These are phyloP conservation scores for Clonostachys rosea DNA, from an alignment of 2,329 filamentous ascomycete genomes.

Conservation along the genomic window DNA sequence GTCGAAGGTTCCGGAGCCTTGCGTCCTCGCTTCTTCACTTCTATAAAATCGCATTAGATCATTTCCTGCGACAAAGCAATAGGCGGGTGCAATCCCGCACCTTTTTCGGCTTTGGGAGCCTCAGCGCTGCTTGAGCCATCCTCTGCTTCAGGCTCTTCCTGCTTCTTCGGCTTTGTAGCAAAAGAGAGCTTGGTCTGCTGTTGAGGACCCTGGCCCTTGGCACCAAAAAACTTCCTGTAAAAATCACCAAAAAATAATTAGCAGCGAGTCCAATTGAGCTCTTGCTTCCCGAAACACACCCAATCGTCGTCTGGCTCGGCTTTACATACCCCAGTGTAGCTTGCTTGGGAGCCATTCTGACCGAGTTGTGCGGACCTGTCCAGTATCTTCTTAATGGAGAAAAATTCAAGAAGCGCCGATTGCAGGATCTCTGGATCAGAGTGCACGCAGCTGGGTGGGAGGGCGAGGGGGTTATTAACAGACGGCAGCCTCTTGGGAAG, in stretches of 20 bases:
- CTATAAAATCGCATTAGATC: constrained; percentile 13
- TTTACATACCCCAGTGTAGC: constrained; percentile 86
- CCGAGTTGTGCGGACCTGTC: background rate
- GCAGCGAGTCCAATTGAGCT: constrained; percentile 3
- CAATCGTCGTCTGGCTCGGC: constrained; percentile 66
- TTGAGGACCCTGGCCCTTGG: constrained; percentile 47
- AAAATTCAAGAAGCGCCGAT: too few relatives aligned
- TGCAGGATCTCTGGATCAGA: too few relatives aligned
- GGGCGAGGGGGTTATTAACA: too few relatives aligned
- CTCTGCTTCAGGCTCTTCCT: constrained; percentile 12
- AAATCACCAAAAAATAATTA: background rate
- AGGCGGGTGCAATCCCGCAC: too few relatives aligned
- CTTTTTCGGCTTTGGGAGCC: too few relatives aligned
- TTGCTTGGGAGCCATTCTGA: constrained; percentile 58
- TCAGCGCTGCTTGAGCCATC: too few relatives aligned
- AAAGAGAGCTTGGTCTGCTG: constrained; percentile 81
- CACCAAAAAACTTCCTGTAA: constrained; percentile 78
- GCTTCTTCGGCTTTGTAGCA: constrained; percentile 27
- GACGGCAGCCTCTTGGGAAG: background rate
- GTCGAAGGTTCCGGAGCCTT: constrained; percentile 8
- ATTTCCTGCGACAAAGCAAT: background rate
- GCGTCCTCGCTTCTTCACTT: constrained; percentile 38
- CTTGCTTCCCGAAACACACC: constrained; percentile 38
- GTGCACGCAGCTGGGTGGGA: too few relatives aligned
- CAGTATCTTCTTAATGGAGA: too few relatives aligned